Conservation (phyloP, 345 rosid genomes). For the Diplotaxis tenuifolia region DNA sequence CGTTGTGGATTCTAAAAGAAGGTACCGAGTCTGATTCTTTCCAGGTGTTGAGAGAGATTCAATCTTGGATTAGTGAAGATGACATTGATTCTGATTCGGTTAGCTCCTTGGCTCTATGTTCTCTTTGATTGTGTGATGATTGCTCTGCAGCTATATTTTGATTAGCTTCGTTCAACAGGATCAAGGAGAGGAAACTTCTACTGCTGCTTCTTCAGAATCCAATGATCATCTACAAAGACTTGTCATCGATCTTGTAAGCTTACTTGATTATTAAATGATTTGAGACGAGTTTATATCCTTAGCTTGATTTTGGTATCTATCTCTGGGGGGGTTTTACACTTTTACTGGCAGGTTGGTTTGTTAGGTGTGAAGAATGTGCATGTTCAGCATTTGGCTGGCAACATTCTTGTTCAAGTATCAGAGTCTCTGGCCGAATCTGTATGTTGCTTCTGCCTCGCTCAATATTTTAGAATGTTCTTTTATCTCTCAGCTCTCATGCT, state of each 20-base stretch:
- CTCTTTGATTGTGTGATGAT: neutral
- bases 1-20: neutral
- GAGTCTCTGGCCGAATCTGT: conserved; percentile 51
- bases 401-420: conserved; percentile 50
- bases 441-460: conserved; percentile 29
- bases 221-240: conserved; percentile 26
- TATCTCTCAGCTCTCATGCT: neutral
- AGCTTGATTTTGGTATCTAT: conserved; percentile 8
- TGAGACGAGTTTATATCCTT: neutral
- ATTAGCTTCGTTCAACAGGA: conserved; percentile 29
- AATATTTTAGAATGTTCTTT: neutral
- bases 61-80: conserved; percentile 40
- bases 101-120: neutral
- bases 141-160: conserved; percentile 4
- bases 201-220: conserved; percentile 19
- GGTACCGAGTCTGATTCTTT: neutral
- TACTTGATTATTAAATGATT: neutral
- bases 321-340: too few relatives aligned
- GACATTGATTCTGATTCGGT: conserved; percentile 30
- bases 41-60: conserved; percentile 52
- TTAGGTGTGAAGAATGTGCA: conserved; percentile 44
- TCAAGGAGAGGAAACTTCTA: conserved; percentile 1
- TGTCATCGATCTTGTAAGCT: conserved; percentile 53
- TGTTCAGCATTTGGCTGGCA: conserved; percentile 63
- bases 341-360: conserved; percentile 48